A percentile compares a stretch with the other conserved stretches of the same genome.
Conservation (phyloP, 345 rosid species). For the Xanthoceras sorbifolium region DNA sequence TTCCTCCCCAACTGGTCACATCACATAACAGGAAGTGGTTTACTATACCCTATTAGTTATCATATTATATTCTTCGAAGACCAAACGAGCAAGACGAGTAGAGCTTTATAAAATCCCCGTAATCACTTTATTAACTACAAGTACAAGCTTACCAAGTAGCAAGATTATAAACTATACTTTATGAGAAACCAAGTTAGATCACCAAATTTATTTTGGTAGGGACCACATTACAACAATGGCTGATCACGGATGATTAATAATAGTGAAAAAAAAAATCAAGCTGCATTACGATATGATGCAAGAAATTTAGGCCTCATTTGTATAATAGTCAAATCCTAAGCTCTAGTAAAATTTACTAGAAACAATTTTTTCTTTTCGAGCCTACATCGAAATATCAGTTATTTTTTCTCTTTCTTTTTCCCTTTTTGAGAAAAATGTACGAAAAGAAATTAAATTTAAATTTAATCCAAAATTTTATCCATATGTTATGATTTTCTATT, state of each 20-base stretch:
- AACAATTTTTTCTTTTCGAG: background rate
- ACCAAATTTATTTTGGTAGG: background rate
- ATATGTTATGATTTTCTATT: background rate
- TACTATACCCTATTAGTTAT: constrained; percentile 2
- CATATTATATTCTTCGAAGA: constrained; percentile 16
- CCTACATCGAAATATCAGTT: background rate
- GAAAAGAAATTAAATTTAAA: background rate
- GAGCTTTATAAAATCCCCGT: constrained; percentile 10
- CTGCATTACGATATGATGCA: background rate
- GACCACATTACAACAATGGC: constrained; percentile 7
- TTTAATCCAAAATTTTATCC: background rate
- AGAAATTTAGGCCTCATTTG: background rate
- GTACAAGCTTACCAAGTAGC: constrained; percentile 1
- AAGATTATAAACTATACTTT: background rate
- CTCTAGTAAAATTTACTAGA: background rate
- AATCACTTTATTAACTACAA: constrained; percentile 4
- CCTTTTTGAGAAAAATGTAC: too few relatives aligned
- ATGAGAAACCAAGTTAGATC: background rate
- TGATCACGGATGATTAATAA: background rate
- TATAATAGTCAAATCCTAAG: background rate
- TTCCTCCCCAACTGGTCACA: background rate
- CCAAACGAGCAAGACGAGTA: background rate
- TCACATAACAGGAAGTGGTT: background rate
- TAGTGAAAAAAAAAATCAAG: constrained; percentile 8
- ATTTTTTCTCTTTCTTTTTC: background rate